phyloP scores from a whole-genome alignment of 768 basidiomycete genomes.

The Hericium coralloides region DNA sequence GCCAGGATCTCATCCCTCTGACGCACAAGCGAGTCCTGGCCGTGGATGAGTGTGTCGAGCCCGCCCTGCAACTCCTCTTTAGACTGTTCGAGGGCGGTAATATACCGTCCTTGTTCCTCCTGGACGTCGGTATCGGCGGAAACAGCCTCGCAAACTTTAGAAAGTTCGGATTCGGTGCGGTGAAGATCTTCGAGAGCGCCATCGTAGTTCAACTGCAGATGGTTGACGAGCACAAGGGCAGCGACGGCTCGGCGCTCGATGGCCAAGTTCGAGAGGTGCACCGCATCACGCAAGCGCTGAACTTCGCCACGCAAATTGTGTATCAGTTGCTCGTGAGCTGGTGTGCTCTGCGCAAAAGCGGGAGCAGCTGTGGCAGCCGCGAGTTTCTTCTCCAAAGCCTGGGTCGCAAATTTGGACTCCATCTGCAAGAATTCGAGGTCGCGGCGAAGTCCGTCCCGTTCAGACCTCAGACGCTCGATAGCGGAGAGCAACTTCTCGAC shows the following conservation, averaged over 20 bases:
- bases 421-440: constrained; percentile 60
- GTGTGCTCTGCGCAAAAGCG: background rate
- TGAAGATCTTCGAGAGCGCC: background rate
- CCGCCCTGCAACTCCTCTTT: background rate
- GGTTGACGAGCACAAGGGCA: constrained; percentile 12
- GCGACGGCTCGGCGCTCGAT: constrained; percentile 7
- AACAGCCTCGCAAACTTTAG: background rate
- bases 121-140: constrained; percentile 1
- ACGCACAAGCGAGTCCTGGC: background rate
- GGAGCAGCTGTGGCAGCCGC: constrained; percentile 17
- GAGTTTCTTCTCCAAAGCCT: constrained; percentile 48
- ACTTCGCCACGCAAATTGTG: constrained; percentile 7
- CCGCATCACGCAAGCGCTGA: constrained; percentile 11
- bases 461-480: constrained; percentile 56
- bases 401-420: constrained; percentile 56
- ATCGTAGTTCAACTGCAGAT: constrained; percentile 12
- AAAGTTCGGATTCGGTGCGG: background rate
- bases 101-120: background rate
- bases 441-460: constrained; percentile 54
- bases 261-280: background rate
- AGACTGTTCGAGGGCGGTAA: constrained; percentile 1
- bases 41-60: background rate
- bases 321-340: constrained; percentile 3
- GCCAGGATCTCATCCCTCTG: constrained; percentile 8
- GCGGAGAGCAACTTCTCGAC: constrained; percentile 53